Evolutionary conservation across 495 filamentous ascomycete species (phyloP).

Genomic region (Tuber microsphaerosporum): DNA sequence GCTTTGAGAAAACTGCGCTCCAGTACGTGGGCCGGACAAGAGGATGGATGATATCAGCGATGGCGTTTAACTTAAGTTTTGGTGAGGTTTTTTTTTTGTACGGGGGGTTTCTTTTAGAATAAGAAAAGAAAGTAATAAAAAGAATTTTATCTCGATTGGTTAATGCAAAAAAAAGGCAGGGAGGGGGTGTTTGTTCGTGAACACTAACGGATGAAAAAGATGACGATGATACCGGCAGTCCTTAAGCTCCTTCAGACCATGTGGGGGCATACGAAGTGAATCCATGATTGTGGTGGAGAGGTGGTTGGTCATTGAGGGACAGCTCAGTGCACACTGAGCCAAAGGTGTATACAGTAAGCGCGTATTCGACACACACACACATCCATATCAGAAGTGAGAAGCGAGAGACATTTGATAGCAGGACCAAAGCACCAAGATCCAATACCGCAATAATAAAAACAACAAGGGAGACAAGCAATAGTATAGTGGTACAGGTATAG

Average conservation of each 20-base stretch:
- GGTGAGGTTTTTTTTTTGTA: background rate
- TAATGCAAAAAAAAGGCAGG: background rate
- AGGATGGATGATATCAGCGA: slow-evolving; percentile 26
- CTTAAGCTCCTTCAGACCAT: background rate
- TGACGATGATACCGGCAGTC: background rate
- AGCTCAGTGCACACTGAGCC: background rate
- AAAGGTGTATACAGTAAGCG: background rate
- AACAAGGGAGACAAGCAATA: background rate
- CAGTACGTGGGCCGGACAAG: background rate
- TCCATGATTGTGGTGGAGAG: background rate
- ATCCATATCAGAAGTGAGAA: background rate
- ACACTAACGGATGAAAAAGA: background rate
- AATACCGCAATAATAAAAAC: background rate
- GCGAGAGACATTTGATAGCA: background rate
- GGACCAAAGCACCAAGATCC: background rate
- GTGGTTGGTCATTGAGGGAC: background rate
- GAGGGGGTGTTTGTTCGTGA: background rate
- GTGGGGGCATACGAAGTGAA: background rate
- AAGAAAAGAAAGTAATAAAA: background rate
- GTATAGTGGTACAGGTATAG: background rate
- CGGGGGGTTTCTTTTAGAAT: background rate
- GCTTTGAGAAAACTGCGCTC: slow-evolving; percentile 58
- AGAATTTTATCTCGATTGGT: background rate
- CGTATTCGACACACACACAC: background rate
- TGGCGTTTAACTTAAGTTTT: slow-evolving; percentile 22